Conservation (phyloP, 192 early-diverging fungal species). For the Neocallimastix lanati region DNA sequence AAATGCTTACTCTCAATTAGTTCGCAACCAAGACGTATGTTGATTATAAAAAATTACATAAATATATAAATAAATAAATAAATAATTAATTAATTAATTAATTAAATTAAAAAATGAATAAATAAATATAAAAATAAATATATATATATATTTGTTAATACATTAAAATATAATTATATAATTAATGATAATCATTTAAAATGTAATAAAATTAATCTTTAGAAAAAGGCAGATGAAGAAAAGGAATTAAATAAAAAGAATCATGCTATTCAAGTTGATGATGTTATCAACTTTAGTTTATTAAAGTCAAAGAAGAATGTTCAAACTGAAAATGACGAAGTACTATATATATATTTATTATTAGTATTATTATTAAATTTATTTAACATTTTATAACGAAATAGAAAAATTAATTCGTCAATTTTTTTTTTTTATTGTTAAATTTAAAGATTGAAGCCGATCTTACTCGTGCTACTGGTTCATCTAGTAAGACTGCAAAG, state of each 20-base stretch:
- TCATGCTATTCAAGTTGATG: slow-evolving; percentile 58
- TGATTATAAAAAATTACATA: too few species aligned
- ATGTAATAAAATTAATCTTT: too few species aligned
- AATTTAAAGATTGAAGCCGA: slow-evolving; percentile 58
- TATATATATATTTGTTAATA: too few species aligned
- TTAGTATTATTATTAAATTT: too few species aligned
- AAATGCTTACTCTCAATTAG: slow-evolving; percentile 42
- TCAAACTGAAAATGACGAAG: slow-evolving; percentile 40
- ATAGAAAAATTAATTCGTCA: too few species aligned
- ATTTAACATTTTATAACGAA: too few species aligned
- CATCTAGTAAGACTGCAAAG: slow-evolving; percentile 29
- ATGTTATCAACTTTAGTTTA: slow-evolving; percentile 71
- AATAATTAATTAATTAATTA: too few species aligned
- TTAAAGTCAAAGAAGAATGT: slow-evolving; percentile 51
- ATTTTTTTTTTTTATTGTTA: background rate
- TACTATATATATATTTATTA: slow-evolving; percentile 16
- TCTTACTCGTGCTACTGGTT: slow-evolving; percentile 66
- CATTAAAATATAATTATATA: background rate
- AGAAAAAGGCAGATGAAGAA: slow-evolving; percentile 29
- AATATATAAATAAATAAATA: too few species aligned
- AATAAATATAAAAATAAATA: too few species aligned
- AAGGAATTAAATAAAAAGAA: slow-evolving; percentile 18
- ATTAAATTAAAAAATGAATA: too few species aligned
- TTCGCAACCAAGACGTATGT: slow-evolving; percentile 44
- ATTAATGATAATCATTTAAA: background rate